Evolutionary conservation across 495 filamentous ascomycete species (phyloP), one percentile per base, ranked within the genome.

Genomic region (Hypomontagnella monticulosa): DNA sequence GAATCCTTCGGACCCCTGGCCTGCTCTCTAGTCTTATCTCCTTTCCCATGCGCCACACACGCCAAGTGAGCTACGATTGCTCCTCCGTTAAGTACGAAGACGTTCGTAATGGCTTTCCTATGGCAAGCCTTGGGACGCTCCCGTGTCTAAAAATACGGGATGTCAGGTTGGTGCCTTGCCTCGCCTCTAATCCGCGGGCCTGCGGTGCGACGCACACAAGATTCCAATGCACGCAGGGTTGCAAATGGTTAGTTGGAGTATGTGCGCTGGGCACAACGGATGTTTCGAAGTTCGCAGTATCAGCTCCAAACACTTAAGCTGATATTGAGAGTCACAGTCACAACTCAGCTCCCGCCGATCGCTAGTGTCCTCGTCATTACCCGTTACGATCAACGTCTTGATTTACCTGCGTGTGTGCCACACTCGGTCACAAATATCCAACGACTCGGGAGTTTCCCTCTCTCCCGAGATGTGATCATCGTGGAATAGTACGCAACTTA

Each of bases 141-240:
- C 43, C 48, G 44, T 59, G 33, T 67, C 63, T 67, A 67, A 67
- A 67, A 67, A 61, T 67, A 67, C 36, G 41, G 33, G 34, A 53
- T 48, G 14, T 16, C 36, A 23, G 54, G 32, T 44, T 19, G 34
- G 4, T 52, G 14, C 27, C 47, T 42, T 16, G 15, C 57, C 23
- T 57, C 38, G 57, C 57, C 34, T 47, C 57, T 19, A 44, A 27
- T 47, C 52, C 27, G 37, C 46, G 15, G 40, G 37, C 47, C 51
- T 62, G 64, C 64, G 36, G 27, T 67, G 34, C 41, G 57, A 67
- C 64, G 23, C 48, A 42, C 15, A 48, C 47, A 30, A 41, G 47
- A 50, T 53, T 34, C 27, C 15, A 51, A 40, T 49, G 43, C 53
- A 40, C 53, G 14, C 30, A 47, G 40, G 46, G 61, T 46, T 59